Percentiles rank a stretch among this genome's conserved stretches.
Evolutionary conservation across 179 eudicot genomes (phyloP).

Genomic region (Drosera spatulata): DNA sequence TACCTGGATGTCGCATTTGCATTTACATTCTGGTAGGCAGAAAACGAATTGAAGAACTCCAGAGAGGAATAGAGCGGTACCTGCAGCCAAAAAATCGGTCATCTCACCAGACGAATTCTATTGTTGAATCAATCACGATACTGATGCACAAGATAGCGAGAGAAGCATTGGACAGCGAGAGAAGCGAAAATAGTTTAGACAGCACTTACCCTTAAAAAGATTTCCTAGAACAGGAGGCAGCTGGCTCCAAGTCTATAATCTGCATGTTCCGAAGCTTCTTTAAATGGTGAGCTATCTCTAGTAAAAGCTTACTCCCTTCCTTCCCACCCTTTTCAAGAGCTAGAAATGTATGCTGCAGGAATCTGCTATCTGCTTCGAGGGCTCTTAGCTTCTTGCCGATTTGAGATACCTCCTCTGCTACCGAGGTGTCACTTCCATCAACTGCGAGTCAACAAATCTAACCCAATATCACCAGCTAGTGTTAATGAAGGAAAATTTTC

Average conservation of each 20-base stretch:
- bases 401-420: slow-evolving; percentile 13
- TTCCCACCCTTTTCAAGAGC: slow-evolving; percentile 15
- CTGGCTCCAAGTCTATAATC: slow-evolving; percentile 4
- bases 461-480: too few species aligned
- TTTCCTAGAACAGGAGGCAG: not conserved
- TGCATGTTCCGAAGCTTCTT: slow-evolving; percentile 8
- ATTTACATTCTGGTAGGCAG: too few species aligned
- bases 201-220: not conserved
- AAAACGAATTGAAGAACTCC: too few species aligned
- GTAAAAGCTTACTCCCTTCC: slow-evolving; percentile 14
- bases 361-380: slow-evolving; percentile 15
- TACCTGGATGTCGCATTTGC: too few species aligned
- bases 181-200: too few species aligned
- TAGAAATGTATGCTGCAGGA: slow-evolving; percentile 10
- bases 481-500: too few species aligned
- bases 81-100: too few species aligned
- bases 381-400: slow-evolving; percentile 11
- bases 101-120: too few species aligned
- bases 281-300: slow-evolving; percentile 11
- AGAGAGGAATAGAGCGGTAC: too few species aligned
- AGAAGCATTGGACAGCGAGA: too few species aligned
- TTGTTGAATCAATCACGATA: too few species aligned
- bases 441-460: not conserved
- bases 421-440: slow-evolving; percentile 5
- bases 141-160: too few species aligned